Conservation (phyloP, 1,139 yeast genomes). For the Suhomyces bokatorum region DNA sequence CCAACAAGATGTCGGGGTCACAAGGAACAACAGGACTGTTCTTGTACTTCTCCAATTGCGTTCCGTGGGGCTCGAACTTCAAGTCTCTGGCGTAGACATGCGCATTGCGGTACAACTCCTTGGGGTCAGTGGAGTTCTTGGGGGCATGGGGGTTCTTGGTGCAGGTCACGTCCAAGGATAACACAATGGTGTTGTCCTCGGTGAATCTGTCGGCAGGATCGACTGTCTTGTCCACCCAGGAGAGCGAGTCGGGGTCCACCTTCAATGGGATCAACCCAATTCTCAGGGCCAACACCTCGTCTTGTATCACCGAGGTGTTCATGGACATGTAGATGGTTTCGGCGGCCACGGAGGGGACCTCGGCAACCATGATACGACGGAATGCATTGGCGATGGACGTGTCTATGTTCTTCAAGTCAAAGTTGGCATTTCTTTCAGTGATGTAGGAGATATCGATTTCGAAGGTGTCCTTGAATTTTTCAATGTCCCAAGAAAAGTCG, state of each 20-base stretch:
- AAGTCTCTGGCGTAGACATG: conserved; percentile 87
- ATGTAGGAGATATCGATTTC: conserved; percentile 67
- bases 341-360: conserved; percentile 94
- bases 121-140: conserved; percentile 76
- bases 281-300: conserved; percentile 94
- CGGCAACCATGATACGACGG: conserved; percentile 95
- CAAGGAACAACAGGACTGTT: conserved; percentile 72
- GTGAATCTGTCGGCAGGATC: conserved; percentile 73
- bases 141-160: conserved; percentile 85
- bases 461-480: conserved; percentile 69
- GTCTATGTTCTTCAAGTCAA: conserved; percentile 83
- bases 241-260: conserved; percentile 84
- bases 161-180: conserved; percentile 79
- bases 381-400: conserved; percentile 95
- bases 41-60: conserved; percentile 69
- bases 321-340: conserved; percentile 87
- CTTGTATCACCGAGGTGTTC: conserved; percentile 95
- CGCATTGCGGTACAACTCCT: conserved; percentile 77
- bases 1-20: conserved; percentile 85
- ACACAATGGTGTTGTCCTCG: conserved; percentile 85
- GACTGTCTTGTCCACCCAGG: conserved; percentile 68
- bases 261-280: conserved; percentile 88
- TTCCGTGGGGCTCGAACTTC: conserved; percentile 89
- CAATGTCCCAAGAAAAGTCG: conserved; percentile 81
- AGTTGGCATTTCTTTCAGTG: conserved; percentile 73